Evolutionary conservation across 352 stramenopile species (phyloP).

Genomic region (Phytophthora ohioensis): DNA sequence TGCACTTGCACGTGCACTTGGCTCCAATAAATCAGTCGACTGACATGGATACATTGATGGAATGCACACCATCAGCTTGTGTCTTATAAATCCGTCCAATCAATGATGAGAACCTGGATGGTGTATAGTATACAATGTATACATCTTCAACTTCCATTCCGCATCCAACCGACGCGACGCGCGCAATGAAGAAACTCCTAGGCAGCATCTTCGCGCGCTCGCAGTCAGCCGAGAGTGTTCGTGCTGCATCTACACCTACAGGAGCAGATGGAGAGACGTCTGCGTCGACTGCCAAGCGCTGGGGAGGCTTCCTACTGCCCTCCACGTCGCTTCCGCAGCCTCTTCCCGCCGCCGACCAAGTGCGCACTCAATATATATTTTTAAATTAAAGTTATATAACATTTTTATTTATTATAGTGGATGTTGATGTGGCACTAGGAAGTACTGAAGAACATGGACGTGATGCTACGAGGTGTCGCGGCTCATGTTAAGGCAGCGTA

Average conservation of each 20-base stretch:
- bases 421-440: slow-evolving; percentile 36
- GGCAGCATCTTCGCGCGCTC: slow-evolving; percentile 66
- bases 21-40: slow-evolving; percentile 34
- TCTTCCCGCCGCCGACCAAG: slow-evolving; percentile 17
- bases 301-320: slow-evolving; percentile 29
- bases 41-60: slow-evolving; percentile 35
- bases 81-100: neutral
- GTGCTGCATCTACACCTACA: neutral
- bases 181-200: slow-evolving; percentile 76
- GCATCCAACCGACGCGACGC: slow-evolving; percentile 9
- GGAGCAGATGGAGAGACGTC: neutral
- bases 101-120: neutral
- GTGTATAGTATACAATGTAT: neutral
- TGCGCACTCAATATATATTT: slow-evolving; percentile 12
- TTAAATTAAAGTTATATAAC: slow-evolving; percentile 7
- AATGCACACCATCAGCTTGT: neutral
- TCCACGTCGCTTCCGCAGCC: slow-evolving; percentile 4
- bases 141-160: slow-evolving; percentile 22
- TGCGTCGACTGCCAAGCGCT: slow-evolving; percentile 11
- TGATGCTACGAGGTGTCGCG: slow-evolving; percentile 59
- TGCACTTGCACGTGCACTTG: slow-evolving; percentile 10
- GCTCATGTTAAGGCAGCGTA: slow-evolving; percentile 63
- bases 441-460: slow-evolving; percentile 63
- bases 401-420: slow-evolving; percentile 3
- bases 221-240: slow-evolving; percentile 20